phyloP scores from a whole-genome alignment of 805 yeast species.

The Teunomyces barrocoloradensis region DNA sequence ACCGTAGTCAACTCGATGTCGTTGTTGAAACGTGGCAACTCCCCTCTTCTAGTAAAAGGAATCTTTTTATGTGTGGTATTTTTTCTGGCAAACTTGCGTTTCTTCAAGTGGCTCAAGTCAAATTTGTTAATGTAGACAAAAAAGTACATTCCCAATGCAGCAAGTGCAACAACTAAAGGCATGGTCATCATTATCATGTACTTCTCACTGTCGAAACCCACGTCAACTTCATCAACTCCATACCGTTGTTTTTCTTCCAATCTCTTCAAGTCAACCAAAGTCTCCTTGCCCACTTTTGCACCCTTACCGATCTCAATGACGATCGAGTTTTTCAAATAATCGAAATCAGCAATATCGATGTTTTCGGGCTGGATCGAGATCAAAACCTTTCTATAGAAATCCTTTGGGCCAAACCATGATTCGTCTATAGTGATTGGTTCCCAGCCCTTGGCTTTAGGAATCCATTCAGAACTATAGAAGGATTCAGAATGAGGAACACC shows the following conservation, averaged over 20 bases:
- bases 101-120: slow-evolving; percentile 42
- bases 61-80: slow-evolving; percentile 29
- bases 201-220: slow-evolving; percentile 51
- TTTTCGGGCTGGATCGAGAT: slow-evolving; percentile 73
- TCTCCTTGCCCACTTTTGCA: slow-evolving; percentile 51
- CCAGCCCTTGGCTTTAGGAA: slow-evolving; percentile 57
- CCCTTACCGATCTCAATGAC: slow-evolving; percentile 50
- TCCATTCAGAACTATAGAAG: slow-evolving; percentile 73
- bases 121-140: slow-evolving; percentile 56
- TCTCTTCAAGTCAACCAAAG: slow-evolving; percentile 40
- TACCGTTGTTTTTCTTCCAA: slow-evolving; percentile 30
- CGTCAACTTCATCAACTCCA: slow-evolving; percentile 37
- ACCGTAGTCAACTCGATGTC: slow-evolving; percentile 14
- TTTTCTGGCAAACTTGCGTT: slow-evolving; percentile 24
- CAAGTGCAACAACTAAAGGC: slow-evolving; percentile 63
- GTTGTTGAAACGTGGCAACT: slow-evolving; percentile 33
- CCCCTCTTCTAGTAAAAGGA: slow-evolving; percentile 23
- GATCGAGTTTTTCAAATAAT: slow-evolving; percentile 42
- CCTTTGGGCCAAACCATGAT: slow-evolving; percentile 57
- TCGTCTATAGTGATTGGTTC: slow-evolving; percentile 59
- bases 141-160: slow-evolving; percentile 61
- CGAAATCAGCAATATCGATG: slow-evolving; percentile 64
- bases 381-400: slow-evolving; percentile 53
- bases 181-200: slow-evolving; percentile 64
- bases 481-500: slow-evolving; percentile 36